A percentile compares a stretch with the other conserved stretches of the same genome.
Evolutionary conservation across 305 asterid genomes (phyloP).

Genomic region (Fraxinus dipetala): DNA sequence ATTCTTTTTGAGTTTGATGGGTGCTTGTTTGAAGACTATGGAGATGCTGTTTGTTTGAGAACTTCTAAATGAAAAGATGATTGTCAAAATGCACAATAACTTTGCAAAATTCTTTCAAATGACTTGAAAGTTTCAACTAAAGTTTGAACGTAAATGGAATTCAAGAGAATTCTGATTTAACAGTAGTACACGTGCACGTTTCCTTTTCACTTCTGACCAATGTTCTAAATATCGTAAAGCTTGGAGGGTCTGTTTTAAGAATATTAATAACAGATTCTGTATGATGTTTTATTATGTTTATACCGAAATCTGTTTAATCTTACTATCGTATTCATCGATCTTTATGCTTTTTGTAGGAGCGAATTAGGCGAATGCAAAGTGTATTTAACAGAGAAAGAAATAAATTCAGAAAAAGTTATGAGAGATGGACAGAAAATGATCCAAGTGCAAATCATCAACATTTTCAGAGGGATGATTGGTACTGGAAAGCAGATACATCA

Average conservation of each 20-base stretch:
- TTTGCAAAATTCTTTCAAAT: neutral
- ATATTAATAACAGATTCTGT: neutral
- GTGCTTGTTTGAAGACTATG: neutral
- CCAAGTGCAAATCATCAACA: slow-evolving; percentile 68
- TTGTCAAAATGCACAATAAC: neutral
- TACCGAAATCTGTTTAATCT: slow-evolving; percentile 14
- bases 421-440: slow-evolving; percentile 80
- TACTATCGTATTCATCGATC: slow-evolving; percentile 16
- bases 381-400: slow-evolving; percentile 84
- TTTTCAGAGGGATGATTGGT: slow-evolving; percentile 92
- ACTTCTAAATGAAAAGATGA: slow-evolving; percentile 8
- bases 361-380: slow-evolving; percentile 90
- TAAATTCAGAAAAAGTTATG: slow-evolving; percentile 63
- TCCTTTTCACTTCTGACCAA: neutral
- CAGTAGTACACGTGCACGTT: neutral
- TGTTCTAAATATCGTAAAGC: too few species aligned
- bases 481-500: slow-evolving; percentile 77
- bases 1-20: neutral
- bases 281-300: neutral
- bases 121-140: neutral
- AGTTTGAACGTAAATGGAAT: neutral
- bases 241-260: too few species aligned
- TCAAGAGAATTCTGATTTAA: slow-evolving; percentile 13
- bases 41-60: neutral
- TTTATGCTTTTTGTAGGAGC: slow-evolving; percentile 56